Base-by-base conservation (phyloP, 2,329 filamentous ascomycete genomes). In the Aspergillus uvarum region DNA sequence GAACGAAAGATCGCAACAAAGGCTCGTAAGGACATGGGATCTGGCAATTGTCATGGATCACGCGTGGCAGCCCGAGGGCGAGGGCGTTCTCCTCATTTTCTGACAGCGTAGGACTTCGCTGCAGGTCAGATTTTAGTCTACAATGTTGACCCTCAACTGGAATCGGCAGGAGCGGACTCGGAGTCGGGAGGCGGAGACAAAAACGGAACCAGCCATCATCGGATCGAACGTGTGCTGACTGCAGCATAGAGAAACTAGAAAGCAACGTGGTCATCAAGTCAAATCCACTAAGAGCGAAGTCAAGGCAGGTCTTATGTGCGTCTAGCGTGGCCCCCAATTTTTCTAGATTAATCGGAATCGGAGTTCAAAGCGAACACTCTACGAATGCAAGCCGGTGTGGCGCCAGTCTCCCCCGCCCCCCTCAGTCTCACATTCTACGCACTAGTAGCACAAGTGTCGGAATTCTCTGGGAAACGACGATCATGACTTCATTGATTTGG, bases 41-140 rank as follows among this genome's bases (percentile, higher is more conserved):
- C 38, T 7, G 14, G 19, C 16, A 8, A 16, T 44, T 16, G 38
- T n/a, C 53, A 55, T 55, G 42, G 14, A 38, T 14, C 14, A 12
- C 53, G 22, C 53, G 22, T 32, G 53, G 44, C 53, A 47, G 53
- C 24, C 38, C 29, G 11, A 35, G 4, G 11, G 32, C 26, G 26
- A 29, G 14, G 7, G 31, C 38, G 16, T 22, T 42, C n/a, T n/a
- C 35, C 14, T 35, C 32, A 3, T 5, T 38, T 24, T 44, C 14
- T 26, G 14, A 24, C 10, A 47, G 26, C 26, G 47, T 31, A 31
- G 24, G 7, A 55, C 19, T n/a, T 38, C 16, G 31, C 29, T 51
- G 59, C 47, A 58, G 26, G 55, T 54, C 51, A 59, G 59, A 58
- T 60, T 54, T 57, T 57, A 57, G 59, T 11, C 22, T 10, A 29